phyloP scores from a whole-genome alignment of 1,284 basidiomycete genomes.

The Xanthoconium separans region DNA sequence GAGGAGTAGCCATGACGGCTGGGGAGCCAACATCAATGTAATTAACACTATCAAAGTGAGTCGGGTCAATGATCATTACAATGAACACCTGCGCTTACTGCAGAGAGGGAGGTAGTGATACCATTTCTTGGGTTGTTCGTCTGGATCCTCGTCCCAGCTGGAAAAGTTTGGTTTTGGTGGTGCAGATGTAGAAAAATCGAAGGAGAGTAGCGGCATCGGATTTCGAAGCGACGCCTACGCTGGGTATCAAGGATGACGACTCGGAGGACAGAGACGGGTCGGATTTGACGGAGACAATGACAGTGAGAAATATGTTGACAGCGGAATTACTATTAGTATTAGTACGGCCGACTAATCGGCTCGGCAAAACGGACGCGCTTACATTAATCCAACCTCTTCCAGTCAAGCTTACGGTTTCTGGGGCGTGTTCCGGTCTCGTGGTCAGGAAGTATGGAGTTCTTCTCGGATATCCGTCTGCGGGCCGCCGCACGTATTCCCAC shows the following conservation, averaged over 20 bases:
- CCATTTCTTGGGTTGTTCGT: constrained; percentile 46
- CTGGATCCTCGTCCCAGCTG: constrained; percentile 26
- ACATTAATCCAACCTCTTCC: too few species aligned
- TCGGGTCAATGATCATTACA: constrained; percentile 7
- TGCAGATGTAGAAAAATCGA: constrained; percentile 17
- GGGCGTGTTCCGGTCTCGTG: not conserved
- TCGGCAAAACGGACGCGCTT: too few species aligned
- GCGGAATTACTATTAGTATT: too few species aligned
- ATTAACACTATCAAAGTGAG: constrained; percentile 47
- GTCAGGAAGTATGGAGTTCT: too few species aligned
- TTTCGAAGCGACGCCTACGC: constrained; percentile 6
- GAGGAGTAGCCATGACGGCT: constrained; percentile 67
- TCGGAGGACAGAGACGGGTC: not conserved
- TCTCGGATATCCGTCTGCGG: not conserved
- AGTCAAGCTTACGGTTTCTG: not conserved
- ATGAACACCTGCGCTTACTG: constrained; percentile 37
- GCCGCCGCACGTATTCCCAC: not conserved
- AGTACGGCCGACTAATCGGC: too few species aligned
- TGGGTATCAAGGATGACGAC: not conserved
- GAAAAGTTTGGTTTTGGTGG: constrained; percentile 8
- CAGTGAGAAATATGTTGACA: not conserved
- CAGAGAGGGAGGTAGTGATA: constrained; percentile 57
- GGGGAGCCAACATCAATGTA: constrained; percentile 62
- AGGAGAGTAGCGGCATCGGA: constrained; percentile 32
- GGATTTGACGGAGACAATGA: not conserved